Conservation (phyloP, 768 basidiomycete species). For the Podaxis carcinomalis region DNA sequence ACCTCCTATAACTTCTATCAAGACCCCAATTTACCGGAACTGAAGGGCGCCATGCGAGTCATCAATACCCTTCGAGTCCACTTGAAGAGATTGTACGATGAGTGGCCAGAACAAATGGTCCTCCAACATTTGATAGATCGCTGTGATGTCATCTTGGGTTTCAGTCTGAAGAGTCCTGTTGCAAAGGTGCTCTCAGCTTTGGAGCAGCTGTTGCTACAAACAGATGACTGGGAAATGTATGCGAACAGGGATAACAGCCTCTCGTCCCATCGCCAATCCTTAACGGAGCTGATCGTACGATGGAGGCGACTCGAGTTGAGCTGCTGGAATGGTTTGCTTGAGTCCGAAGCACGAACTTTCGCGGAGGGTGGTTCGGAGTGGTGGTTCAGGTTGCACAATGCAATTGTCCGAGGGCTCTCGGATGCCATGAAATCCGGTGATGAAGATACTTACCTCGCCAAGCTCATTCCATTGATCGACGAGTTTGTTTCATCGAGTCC, state of each 20-base stretch:
- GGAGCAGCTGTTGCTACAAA: conserved; percentile 82
- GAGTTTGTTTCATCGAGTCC: conserved; percentile 71
- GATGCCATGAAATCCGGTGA: conserved; percentile 34
- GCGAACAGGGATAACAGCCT: conserved; percentile 90
- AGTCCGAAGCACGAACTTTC: conserved; percentile 59
- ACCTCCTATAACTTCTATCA: conserved; percentile 66
- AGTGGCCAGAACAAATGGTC: conserved; percentile 99
- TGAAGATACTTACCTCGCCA: conserved; percentile 49
- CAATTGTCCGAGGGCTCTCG: conserved; percentile 59
- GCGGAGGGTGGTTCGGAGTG: conserved; percentile 51
- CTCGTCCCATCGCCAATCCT: conserved; percentile 53
- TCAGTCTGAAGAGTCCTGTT: conserved; percentile 66
- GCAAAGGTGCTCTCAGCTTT: conserved; percentile 79
- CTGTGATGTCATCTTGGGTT: conserved; percentile 58
- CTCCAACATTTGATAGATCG: conserved; percentile 77
- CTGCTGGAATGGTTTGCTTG: conserved; percentile 80
- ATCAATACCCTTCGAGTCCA: conserved; percentile 48
- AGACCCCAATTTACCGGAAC: conserved; percentile 72
- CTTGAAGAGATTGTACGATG: conserved; percentile 53
- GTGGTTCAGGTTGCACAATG: conserved; percentile 92
- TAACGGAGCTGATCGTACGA: conserved; percentile 73
- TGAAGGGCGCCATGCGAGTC: conserved; percentile 52
- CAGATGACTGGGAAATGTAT: conserved; percentile 95
- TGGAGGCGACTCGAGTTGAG: conserved; percentile 90
- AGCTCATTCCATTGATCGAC: conserved; percentile 74